These are phyloP conservation scores for Tylopilus sp. DNA, from an alignment of 768 basidiomycete species.

Conservation along the genomic window DNA sequence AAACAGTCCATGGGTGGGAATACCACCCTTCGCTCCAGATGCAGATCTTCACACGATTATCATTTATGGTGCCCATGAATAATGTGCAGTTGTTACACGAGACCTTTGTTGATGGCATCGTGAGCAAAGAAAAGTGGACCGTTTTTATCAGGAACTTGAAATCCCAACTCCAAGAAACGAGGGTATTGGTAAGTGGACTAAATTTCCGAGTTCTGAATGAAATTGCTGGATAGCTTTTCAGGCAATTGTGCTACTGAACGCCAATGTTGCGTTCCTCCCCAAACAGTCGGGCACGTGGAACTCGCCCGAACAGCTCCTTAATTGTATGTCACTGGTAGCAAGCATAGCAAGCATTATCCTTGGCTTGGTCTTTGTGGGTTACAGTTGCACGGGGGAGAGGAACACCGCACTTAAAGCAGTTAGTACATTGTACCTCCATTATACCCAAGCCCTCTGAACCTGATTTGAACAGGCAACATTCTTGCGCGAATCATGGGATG, in stretches of 20 bases:
- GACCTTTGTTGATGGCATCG: conserved; percentile 47
- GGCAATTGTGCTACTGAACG: conserved; percentile 56
- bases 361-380: conserved; percentile 40
- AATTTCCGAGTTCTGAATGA: not conserved
- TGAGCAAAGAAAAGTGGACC: conserved; percentile 41
- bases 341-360: conserved; percentile 43
- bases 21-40: conserved; percentile 38
- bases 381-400: conserved; percentile 34
- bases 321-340: conserved; percentile 42
- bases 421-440: conserved; percentile 8
- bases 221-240: conserved; percentile 16
- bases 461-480: conserved; percentile 12
- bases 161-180: conserved; percentile 50
- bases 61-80: conserved; percentile 50
- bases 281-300: conserved; percentile 39
- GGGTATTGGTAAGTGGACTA: conserved; percentile 44
- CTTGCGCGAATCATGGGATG: conserved; percentile 18
- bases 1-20: conserved; percentile 29
- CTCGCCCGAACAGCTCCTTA: conserved; percentile 35
- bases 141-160: conserved; percentile 42
- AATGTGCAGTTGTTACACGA: conserved; percentile 44
- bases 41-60: conserved; percentile 35
- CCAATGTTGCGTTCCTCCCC: conserved; percentile 57
- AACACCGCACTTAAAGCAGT: conserved; percentile 36
- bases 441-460: not conserved